Base-by-base conservation (phyloP, 495 filamentous ascomycete genomes). In the Hypoxylon lienhwacheense region DNA sequence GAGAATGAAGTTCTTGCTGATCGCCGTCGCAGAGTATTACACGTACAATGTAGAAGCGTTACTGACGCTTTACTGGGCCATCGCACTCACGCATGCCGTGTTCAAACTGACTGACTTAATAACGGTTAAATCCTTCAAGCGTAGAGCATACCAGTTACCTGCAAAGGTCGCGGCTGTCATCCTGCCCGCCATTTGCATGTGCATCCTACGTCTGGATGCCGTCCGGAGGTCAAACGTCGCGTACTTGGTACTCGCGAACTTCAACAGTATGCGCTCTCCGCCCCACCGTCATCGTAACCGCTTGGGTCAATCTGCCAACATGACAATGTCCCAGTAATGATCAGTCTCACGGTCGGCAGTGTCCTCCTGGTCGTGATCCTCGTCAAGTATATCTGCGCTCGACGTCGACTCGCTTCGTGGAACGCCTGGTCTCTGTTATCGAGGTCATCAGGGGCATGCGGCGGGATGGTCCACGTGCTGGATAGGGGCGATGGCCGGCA, bases 31-130 rank as follows among this genome's bases (percentile, higher is more conserved):
- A 77, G 74, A 77, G 53, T 79, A 74, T 37, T 79, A 77, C 37
- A 69, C 63, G 4, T 79, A 79, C 57, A 78, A 77, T 65, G 72
- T 72, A 11, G 72, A 77, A 46, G 63, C 72, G n/a, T 52, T 76
- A 48, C 65, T 76, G 11, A 67, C 76, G 1, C 51, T 76, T 5
- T 79, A 75, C 45, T 79, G 76, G 74, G 64, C 74, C 11, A 56
- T 72, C 22, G 64, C 70, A 25, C 66, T 79, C 8, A 61, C 68
- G 10, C 53, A 64, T 31, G 70, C 70, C 17, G 63, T 76, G 12
- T 73, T 64, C 45, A 68, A 68, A 20, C 47, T 73, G 11, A 55
- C 45, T 7, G 42, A 54, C 15, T 25, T 51, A 10, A 25, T 15
- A 8, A 64, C 47, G 21, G 33, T 53, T 6, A 62, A 50, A 16